A percentile compares a stretch with the other conserved stretches of the same genome.
Conservation (phyloP, 495 filamentous ascomycete species). For the Parathielavia appendiculata region DNA sequence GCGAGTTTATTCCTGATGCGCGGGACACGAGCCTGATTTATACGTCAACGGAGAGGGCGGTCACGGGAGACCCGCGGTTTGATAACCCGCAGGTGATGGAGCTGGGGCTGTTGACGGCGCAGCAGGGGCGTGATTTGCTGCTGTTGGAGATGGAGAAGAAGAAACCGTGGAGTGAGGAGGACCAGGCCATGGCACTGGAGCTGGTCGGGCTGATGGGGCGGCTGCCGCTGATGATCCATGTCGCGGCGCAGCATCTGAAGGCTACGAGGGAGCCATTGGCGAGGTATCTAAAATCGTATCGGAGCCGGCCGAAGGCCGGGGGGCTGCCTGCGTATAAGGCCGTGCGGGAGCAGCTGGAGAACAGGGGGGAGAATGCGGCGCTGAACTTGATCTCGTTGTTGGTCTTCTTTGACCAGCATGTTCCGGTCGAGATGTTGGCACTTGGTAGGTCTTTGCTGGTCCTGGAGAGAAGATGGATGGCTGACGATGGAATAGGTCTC, state of each 20-base stretch:
- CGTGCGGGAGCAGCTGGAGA: slow-evolving; percentile 65
- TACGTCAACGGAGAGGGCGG: slow-evolving; percentile 63
- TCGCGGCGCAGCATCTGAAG: slow-evolving; percentile 68
- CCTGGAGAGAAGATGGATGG: background rate
- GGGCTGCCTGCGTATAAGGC: slow-evolving; percentile 60
- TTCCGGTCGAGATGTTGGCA: slow-evolving; percentile 69
- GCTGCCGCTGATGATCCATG: slow-evolving; percentile 73
- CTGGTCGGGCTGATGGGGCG: slow-evolving; percentile 65
- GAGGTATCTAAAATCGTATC: slow-evolving; percentile 63
- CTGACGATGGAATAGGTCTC: slow-evolving; percentile 30
- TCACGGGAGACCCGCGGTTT: slow-evolving; percentile 62
- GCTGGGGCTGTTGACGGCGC: slow-evolving; percentile 51
- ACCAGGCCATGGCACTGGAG: slow-evolving; percentile 56
- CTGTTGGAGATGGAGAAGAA: slow-evolving; percentile 50
- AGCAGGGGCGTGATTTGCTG: slow-evolving; percentile 45
- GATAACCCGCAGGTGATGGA: slow-evolving; percentile 70
- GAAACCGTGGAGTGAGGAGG: slow-evolving; percentile 54
- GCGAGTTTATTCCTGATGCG: slow-evolving; percentile 65
- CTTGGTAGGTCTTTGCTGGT: slow-evolving; percentile 45
- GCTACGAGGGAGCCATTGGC: slow-evolving; percentile 65
- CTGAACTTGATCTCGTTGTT: slow-evolving; percentile 70
- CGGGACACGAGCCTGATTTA: slow-evolving; percentile 68
- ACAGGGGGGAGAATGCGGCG: slow-evolving; percentile 55
- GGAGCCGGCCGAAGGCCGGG: slow-evolving; percentile 61
- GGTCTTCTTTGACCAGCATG: slow-evolving; percentile 66